Evolutionary conservation across 2,329 filamentous ascomycete genomes (phyloP).

Genomic region (Penicillium sp.): DNA sequence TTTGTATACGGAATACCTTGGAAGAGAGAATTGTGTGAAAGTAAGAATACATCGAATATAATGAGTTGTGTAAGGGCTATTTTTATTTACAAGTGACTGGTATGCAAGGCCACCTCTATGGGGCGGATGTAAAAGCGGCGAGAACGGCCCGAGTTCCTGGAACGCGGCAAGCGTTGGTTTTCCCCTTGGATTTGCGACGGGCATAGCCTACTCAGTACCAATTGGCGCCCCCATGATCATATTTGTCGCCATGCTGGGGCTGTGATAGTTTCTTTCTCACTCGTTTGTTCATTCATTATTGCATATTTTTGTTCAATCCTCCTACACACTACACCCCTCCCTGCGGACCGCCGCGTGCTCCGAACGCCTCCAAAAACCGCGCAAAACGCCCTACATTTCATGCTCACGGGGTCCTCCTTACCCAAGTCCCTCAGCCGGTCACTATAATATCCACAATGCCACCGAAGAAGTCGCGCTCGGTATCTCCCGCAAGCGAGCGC

Average conservation of each 20-base stretch:
- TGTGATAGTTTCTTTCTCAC: slow-evolving; percentile 1
- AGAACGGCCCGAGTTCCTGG: slow-evolving; percentile 8
- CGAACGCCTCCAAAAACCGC: neutral
- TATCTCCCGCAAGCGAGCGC: slow-evolving; percentile 32
- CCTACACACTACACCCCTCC: slow-evolving; percentile 2
- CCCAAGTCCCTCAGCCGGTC: neutral
- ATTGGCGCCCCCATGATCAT: slow-evolving; percentile 7
- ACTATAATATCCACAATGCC: slow-evolving; percentile 29
- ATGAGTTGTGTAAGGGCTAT: neutral
- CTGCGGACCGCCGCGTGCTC: slow-evolving; percentile 2
- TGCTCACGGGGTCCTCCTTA: neutral
- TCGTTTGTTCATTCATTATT: neutral
- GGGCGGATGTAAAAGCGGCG: slow-evolving; percentile 9
- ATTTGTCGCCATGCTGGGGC: slow-evolving; percentile 6
- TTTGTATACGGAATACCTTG: neutral
- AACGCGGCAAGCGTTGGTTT: slow-evolving; percentile 4
- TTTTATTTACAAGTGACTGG: neutral
- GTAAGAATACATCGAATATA: neutral
- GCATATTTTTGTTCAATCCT: neutral
- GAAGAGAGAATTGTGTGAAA: neutral
- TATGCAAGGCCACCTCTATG: neutral
- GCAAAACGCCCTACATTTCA: neutral
- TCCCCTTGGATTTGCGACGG: slow-evolving; percentile 11
- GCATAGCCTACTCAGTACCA: slow-evolving; percentile 8
- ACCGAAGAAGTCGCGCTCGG: slow-evolving; percentile 36